These are phyloP conservation scores for Suillus subalutaceus DNA, from an alignment of 768 basidiomycete genomes.

Conservation along the genomic window DNA sequence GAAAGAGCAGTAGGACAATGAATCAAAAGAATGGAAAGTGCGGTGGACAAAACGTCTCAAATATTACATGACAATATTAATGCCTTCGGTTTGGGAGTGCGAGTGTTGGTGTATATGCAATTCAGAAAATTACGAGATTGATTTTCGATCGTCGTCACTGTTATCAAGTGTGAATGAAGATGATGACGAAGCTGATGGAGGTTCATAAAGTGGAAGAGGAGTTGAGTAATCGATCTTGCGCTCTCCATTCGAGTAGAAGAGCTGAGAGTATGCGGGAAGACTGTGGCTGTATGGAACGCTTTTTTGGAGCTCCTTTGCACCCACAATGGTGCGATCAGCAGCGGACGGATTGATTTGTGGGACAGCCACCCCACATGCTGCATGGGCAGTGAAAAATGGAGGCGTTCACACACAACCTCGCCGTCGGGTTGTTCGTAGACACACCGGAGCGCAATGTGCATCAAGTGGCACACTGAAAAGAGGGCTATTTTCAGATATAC, in stretches of 20 bases:
- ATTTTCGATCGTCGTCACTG: conserved; percentile 13
- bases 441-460: conserved; percentile 56
- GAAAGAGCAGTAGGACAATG: conserved; percentile 3
- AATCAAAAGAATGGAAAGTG: neutral
- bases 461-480: conserved; percentile 57
- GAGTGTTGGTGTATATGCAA: neutral
- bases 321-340: conserved; percentile 12
- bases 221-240: conserved; percentile 66
- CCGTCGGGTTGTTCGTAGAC: conserved; percentile 53
- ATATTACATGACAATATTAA: conserved; percentile 1
- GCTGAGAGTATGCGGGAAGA: conserved; percentile 78
- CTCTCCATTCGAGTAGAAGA: conserved; percentile 76
- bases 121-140: conserved; percentile 9
- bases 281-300: conserved; percentile 26
- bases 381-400: conserved; percentile 51
- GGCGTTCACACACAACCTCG: conserved; percentile 24
- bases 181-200: conserved; percentile 24
- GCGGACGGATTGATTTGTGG: neutral
- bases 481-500: conserved; percentile 54
- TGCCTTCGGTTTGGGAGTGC: neutral
- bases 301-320: conserved; percentile 13
- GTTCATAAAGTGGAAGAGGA: conserved; percentile 68
- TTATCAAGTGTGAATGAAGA: conserved; percentile 6
- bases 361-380: conserved; percentile 49
- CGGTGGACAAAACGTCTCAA: conserved; percentile 1